Evolutionary conservation across 2,329 filamentous ascomycete genomes (phyloP).

Genomic region (Aspergillus intermedius): DNA sequence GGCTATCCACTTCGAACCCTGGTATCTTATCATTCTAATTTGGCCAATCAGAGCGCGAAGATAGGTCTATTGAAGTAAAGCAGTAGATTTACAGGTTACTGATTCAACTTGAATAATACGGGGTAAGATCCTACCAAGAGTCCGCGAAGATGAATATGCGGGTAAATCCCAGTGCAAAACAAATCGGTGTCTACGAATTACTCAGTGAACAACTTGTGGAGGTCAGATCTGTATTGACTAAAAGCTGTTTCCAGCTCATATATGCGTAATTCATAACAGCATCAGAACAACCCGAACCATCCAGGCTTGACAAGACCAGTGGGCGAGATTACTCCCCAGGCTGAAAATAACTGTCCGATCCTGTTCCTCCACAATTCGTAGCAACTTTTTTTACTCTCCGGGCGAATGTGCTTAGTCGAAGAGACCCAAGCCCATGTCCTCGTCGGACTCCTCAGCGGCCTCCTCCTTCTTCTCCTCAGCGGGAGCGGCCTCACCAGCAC

Average conservation of each 20-base stretch:
- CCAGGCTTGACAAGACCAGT: constrained; percentile 22
- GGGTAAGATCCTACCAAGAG: too few species aligned
- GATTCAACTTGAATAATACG: not conserved
- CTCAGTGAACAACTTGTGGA: constrained; percentile 12
- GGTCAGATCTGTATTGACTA: constrained; percentile 34
- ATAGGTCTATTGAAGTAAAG: not conserved
- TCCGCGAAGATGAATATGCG: not conserved
- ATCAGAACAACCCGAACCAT: constrained; percentile 28
- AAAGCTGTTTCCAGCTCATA: constrained; percentile 26
- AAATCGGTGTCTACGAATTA: constrained; percentile 7
- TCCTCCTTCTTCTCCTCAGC: constrained; percentile 66
- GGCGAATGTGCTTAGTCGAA: constrained; percentile 50
- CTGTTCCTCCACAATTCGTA: constrained; percentile 62
- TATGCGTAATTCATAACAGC: constrained; percentile 32
- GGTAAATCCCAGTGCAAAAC: not conserved
- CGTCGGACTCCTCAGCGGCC: constrained; percentile 69
- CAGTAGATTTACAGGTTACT: too few species aligned
- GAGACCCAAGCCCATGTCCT: constrained; percentile 69
- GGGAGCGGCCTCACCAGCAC: constrained; percentile 60
- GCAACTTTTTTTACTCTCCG: constrained; percentile 24
- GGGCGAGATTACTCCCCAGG: constrained; percentile 23
- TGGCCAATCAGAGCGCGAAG: not conserved
- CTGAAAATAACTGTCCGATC: constrained; percentile 26
- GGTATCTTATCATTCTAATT: not conserved
- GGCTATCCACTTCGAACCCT: constrained; percentile 1